phyloP scores from a whole-genome alignment of 345 rosid genomes.

The Citrus unshiu region DNA sequence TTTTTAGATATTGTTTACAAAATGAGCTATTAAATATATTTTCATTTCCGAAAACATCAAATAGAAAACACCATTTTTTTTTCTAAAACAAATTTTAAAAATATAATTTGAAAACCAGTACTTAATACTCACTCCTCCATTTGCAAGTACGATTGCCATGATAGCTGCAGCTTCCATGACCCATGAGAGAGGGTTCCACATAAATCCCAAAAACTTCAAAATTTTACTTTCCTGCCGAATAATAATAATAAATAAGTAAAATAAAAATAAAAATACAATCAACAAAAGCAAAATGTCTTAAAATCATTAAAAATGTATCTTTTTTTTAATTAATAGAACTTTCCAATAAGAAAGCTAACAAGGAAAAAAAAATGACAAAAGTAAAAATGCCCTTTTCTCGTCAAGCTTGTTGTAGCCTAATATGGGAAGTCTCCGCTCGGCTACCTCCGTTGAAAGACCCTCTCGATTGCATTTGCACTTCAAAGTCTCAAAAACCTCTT shows the following conservation, averaged over 20 bases:
- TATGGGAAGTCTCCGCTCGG: not conserved
- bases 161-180: constrained; percentile 73
- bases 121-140: constrained; percentile 46
- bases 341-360: not conserved
- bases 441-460: too few relatives aligned
- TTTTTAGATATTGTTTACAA: too few relatives aligned
- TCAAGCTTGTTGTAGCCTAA: constrained; percentile 67
- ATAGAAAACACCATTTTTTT: not conserved
- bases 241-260: too few relatives aligned
- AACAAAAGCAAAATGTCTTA: not conserved
- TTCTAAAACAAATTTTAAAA: not conserved
- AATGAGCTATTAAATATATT: too few relatives aligned
- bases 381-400: constrained; percentile 41
- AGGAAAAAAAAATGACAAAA: too few relatives aligned
- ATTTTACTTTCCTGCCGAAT: constrained; percentile 50
- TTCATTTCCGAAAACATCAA: too few relatives aligned
- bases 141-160: constrained; percentile 71
- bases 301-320: not conserved
- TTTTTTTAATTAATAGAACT: not conserved
- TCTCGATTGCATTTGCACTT: too few relatives aligned
- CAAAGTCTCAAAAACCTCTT: too few relatives aligned
- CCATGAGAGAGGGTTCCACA: constrained; percentile 83
- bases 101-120: not conserved
- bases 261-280: not conserved
- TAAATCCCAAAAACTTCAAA: constrained; percentile 60